phyloP scores from a whole-genome alignment of 2,329 filamentous ascomycete genomes.

The Colletotrichum lini region DNA sequence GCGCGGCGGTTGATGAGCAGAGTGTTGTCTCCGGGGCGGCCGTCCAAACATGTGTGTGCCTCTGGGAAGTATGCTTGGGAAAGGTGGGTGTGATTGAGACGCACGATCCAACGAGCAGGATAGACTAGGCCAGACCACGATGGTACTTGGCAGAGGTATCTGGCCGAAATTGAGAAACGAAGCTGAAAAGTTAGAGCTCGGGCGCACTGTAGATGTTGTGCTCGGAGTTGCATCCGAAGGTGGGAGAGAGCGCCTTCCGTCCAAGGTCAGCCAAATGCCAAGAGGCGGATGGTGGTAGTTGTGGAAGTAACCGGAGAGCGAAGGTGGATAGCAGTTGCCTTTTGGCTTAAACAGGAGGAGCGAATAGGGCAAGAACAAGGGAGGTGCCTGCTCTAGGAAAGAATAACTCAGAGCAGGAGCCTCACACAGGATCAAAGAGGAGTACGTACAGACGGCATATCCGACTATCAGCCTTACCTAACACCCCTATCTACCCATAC shows the following conservation, averaged over 20 bases:
- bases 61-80: no score
- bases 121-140: background rate
- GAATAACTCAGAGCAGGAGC: no score
- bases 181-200: background rate
- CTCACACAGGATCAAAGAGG: no score
- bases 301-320: background rate
- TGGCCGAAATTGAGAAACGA: background rate
- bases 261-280: background rate
- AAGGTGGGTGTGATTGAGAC: no score
- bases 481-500: no score
- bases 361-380: no score
- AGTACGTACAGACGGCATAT: no score
- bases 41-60: background rate
- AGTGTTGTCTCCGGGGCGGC: background rate
- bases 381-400: no score
- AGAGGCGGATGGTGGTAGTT: background rate
- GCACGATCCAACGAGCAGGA: background rate
- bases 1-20: background rate
- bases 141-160: background rate
- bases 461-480: no score
- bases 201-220: background rate
- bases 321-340: background rate
- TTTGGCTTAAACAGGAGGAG: no score
- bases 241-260: background rate
- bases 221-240: background rate